Percentiles rank a stretch among this genome's conserved stretches.
Evolutionary conservation across 164 flowering plant species (phyloP).

Genomic region (Sedum album): DNA sequence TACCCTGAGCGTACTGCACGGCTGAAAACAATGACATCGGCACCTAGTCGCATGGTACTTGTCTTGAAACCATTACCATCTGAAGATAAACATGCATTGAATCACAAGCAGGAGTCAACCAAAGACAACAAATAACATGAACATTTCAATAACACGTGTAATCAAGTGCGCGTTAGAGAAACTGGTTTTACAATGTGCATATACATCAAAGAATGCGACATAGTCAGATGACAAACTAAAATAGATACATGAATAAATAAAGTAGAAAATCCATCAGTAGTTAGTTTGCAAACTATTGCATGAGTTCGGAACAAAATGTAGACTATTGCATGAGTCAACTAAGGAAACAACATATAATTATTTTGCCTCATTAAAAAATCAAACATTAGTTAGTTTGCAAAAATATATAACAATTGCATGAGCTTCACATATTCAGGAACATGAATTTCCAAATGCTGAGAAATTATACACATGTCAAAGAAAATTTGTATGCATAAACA

Average conservation of each 20-base stretch:
- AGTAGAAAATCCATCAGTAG: no score
- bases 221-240: no score
- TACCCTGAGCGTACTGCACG: slow-evolving; percentile 57
- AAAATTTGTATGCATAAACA: neutral
- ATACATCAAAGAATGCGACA: no score
- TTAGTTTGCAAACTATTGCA: no score
- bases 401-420: neutral
- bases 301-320: no score
- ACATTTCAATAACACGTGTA: neutral
- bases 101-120: neutral
- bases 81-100: slow-evolving; percentile 16
- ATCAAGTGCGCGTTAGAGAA: neutral
- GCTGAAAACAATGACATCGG: slow-evolving; percentile 88
- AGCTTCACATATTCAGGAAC: neutral
- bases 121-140: neutral
- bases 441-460: neutral
- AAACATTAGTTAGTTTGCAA: neutral
- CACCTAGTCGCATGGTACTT: slow-evolving; percentile 94
- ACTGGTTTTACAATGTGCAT: no score
- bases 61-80: slow-evolving; percentile 97
- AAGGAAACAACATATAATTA: neutral
- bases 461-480: neutral
- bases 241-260: no score
- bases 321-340: no score
- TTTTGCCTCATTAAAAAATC: neutral